phyloP scores from a whole-genome alignment of 352 stramenopile genomes.

The Phytophthora ramorum region DNA sequence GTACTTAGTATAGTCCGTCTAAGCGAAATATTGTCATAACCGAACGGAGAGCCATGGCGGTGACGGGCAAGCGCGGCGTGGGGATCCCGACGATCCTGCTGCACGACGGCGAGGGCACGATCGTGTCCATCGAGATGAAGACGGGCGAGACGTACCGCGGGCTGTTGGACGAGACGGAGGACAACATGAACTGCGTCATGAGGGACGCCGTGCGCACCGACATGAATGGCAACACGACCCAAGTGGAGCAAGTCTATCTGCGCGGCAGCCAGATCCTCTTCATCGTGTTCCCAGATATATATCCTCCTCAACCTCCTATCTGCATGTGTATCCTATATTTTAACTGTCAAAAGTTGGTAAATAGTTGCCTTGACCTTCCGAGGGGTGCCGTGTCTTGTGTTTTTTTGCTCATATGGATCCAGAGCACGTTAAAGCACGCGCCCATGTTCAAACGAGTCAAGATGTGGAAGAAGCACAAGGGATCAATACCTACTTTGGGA shows the following conservation, averaged over 20 bases:
- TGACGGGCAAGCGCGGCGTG: constrained; percentile 86
- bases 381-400: constrained; percentile 36
- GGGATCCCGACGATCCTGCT: constrained; percentile 87
- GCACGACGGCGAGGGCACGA: constrained; percentile 88
- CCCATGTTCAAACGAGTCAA: constrained; percentile 91
- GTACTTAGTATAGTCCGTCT: constrained; percentile 17
- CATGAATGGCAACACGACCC: constrained; percentile 79
- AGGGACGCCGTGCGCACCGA: constrained; percentile 88
- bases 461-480: constrained; percentile 90
- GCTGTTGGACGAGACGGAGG: constrained; percentile 87
- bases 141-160: constrained; percentile 87
- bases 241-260: constrained; percentile 86
- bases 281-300: constrained; percentile 91
- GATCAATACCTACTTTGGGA: constrained; percentile 71
- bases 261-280: constrained; percentile 89
- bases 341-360: neutral
- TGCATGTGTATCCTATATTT: constrained; percentile 13
- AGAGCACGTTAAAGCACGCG: constrained; percentile 83
- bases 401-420: constrained; percentile 24
- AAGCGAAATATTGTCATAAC: constrained; percentile 17
- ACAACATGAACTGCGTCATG: constrained; percentile 93
- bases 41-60: constrained; percentile 55
- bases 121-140: constrained; percentile 91
- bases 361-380: constrained; percentile 36
- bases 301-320: constrained; percentile 55